A percentile compares a stretch with the other conserved stretches of the same genome.
Conservation (phyloP, 2,329 filamentous ascomycete species). For the Neonectria neomacrospora region DNA sequence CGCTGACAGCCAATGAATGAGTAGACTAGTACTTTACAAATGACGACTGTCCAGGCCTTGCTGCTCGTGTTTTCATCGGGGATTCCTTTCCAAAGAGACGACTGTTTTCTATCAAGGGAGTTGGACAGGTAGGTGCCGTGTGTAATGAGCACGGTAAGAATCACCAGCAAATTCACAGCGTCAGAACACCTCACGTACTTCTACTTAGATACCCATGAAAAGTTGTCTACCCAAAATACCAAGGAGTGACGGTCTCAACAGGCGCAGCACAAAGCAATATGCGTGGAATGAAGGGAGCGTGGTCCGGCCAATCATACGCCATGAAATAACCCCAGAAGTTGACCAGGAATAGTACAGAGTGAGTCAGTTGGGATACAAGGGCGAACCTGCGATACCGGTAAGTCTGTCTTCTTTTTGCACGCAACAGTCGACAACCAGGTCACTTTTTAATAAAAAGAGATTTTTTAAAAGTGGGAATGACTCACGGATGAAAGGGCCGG, state of each 20-base stretch:
- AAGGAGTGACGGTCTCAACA: no score
- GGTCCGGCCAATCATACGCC: not conserved
- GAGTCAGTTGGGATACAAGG: not conserved
- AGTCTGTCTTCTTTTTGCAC: not conserved
- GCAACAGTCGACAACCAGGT: not conserved
- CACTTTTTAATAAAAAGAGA: not conserved
- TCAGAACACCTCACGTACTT: not conserved
- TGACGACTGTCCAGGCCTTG: no score
- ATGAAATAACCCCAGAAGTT: not conserved
- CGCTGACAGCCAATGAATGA: no score
- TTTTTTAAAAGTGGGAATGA: not conserved
- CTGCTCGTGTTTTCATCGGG: no score
- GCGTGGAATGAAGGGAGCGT: not conserved
- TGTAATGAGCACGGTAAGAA: no score
- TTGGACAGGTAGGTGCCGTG: no score
- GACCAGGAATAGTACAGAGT: not conserved
- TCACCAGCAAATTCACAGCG: not conserved
- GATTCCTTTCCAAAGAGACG: no score
- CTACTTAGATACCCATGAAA: not conserved
- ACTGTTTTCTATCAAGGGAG: no score
- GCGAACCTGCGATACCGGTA: not conserved
- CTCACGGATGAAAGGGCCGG: not conserved
- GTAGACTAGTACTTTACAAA: no score
- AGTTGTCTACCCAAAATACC: no score
- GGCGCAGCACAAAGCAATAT: not conserved